phyloP scores from a whole-genome alignment of 2,329 filamentous ascomycete genomes.

The Aplosporella prunicola region DNA sequence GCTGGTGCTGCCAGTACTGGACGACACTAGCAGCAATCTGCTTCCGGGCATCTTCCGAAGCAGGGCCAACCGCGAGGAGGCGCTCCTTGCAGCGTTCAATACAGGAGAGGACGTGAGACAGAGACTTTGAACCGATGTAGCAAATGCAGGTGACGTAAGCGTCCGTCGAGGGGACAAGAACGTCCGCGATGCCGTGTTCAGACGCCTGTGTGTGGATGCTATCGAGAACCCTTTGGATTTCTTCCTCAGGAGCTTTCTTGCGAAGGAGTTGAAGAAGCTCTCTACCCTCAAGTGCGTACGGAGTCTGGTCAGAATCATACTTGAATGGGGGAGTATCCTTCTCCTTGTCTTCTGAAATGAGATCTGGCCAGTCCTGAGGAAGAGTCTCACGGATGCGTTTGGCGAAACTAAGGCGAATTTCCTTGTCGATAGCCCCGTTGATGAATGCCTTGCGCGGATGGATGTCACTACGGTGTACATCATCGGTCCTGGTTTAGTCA shows the following conservation, averaged over 20 bases:
- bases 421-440: conserved; percentile 81
- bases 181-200: conserved; percentile 58
- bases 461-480: conserved; percentile 65
- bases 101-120: conserved; percentile 90
- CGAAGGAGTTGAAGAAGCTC: conserved; percentile 70
- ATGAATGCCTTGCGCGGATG: conserved; percentile 94
- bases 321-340: conserved; percentile 96
- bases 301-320: conserved; percentile 64
- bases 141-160: conserved; percentile 91
- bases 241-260: conserved; percentile 75
- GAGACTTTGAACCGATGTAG: conserved; percentile 86
- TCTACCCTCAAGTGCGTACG: conserved; percentile 75
- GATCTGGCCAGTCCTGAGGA: conserved; percentile 66
- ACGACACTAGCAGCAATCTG: conserved; percentile 90
- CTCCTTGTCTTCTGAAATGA: conserved; percentile 82
- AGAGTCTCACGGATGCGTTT: conserved; percentile 92
- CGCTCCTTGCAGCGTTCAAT: conserved; percentile 92
- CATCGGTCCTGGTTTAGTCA: conserved; percentile 65
- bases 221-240: conserved; percentile 73
- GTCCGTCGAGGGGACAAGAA: conserved; percentile 78
- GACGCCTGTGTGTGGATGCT: conserved; percentile 71
- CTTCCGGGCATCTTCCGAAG: conserved; percentile 64
- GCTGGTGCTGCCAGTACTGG: conserved; percentile 86
- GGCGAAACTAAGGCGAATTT: conserved; percentile 91
- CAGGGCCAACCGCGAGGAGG: conserved; percentile 66